Conservation (phyloP, 306 rosid genomes). For the Alnus rubra region DNA sequence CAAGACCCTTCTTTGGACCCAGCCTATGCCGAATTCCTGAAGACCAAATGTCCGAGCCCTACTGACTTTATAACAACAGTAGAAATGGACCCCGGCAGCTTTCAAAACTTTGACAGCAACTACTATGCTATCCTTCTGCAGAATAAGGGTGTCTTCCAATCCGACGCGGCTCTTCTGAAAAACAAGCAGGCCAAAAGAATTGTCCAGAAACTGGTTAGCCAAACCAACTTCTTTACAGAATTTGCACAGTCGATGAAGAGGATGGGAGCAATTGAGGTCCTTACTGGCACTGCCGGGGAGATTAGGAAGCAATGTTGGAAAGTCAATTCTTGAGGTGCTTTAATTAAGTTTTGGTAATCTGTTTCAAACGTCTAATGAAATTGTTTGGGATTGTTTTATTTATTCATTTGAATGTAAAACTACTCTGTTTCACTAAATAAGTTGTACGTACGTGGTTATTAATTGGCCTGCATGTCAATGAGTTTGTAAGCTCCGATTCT, state of each 20-base stretch:
- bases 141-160: conserved; percentile 4
- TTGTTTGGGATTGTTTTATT: not conserved
- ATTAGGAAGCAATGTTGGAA: conserved; percentile 6
- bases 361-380: too few relatives aligned
- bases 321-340: not conserved
- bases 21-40: conserved; percentile 27
- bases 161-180: not conserved
- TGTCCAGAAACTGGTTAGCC: not conserved
- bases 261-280: conserved; percentile 9
- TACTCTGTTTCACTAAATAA: not conserved
- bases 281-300: not conserved
- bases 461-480: too few relatives aligned
- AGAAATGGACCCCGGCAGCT: not conserved
- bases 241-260: conserved; percentile 5
- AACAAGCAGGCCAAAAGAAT: not conserved
- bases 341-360: not conserved
- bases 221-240: not conserved
- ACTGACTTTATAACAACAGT: conserved; percentile 13
- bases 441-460: too few relatives aligned
- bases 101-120: not conserved
- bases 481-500: not conserved
- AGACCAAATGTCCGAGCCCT: conserved; percentile 25
- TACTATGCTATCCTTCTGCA: not conserved
- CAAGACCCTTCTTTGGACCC: conserved; percentile 59
- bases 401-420: not conserved